Percentiles rank a stretch among this genome's conserved stretches.
Conservation (phyloP, 441 rosid genomes). For the Daphne laureola region DNA sequence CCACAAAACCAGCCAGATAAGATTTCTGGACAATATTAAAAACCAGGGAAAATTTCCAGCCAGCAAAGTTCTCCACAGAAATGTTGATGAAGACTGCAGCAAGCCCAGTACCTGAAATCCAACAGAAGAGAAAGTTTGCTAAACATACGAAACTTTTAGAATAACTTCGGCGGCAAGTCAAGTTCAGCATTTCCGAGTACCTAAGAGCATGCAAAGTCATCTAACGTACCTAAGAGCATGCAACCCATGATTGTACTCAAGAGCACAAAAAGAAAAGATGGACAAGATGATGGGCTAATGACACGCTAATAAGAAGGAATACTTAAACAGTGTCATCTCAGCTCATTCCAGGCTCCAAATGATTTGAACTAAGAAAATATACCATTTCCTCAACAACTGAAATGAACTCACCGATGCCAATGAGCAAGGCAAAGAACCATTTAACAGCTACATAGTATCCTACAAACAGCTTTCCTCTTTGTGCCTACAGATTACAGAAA, state of each 20-base stretch:
- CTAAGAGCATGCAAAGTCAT: background rate
- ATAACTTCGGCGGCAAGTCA: too few species aligned
- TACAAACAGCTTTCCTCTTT: slow-evolving; percentile 74
- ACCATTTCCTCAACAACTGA: too few species aligned
- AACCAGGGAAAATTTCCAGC: slow-evolving; percentile 84
- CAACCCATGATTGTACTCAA: background rate
- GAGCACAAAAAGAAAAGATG: background rate
- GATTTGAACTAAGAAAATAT: background rate
- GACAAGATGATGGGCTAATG: too few species aligned
- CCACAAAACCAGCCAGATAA: slow-evolving; percentile 71
- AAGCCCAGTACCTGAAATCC: slow-evolving; percentile 76
- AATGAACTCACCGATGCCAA: slow-evolving; percentile 70
- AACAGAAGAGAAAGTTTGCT: slow-evolving; percentile 1
- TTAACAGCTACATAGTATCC: slow-evolving; percentile 72
- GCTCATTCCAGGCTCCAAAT: too few species aligned
- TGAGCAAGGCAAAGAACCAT: slow-evolving; percentile 95
- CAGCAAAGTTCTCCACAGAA: slow-evolving; percentile 97
- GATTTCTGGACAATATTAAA: slow-evolving; percentile 83
- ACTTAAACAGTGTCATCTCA: background rate
- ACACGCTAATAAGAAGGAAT: background rate
- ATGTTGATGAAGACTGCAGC: slow-evolving; percentile 93
- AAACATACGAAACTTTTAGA: too few species aligned
- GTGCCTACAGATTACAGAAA: slow-evolving; percentile 54
- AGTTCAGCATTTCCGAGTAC: too few species aligned
- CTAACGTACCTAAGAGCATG: background rate